Evolutionary conservation across 495 filamentous ascomycete species (phyloP), one percentile per base, ranked within the genome.

Genomic region (Symbiotaphrina buchneri): DNA sequence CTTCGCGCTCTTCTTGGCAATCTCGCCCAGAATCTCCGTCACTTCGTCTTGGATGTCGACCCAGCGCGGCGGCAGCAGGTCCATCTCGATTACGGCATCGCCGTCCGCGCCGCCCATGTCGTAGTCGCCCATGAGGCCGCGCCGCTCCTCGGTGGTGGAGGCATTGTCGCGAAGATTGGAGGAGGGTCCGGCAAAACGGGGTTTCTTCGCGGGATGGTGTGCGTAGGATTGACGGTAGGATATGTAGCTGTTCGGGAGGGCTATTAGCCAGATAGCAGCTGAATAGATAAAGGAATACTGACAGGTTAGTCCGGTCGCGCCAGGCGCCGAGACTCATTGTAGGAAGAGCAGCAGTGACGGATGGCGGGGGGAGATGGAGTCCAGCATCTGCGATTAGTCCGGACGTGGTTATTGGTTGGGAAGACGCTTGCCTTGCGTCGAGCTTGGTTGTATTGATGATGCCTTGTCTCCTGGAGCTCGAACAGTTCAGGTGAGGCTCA

Each of bases 301-400:
- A 93, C 85, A 97, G 74, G 49, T 95, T 97, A 30, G 90, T 97
- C 56, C 87, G 71, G 65, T 97, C 87, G 58, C 87, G 81, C 78
- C 80, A 93, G 77, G n/a, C n/a, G n/a, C n/a, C n/a, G n/a, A n/a
- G n/a, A n/a, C n/a, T n/a, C n/a, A n/a, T n/a, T n/a, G n/a, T n/a
- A n/a, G n/a, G n/a, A n/a, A n/a, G n/a, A n/a, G n/a, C n/a, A n/a
- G n/a, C n/a, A n/a, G n/a, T n/a, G n/a, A n/a, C n/a, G n/a, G n/a
- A n/a, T n/a, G n/a, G n/a, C n/a, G n/a, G n/a, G n/a, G n/a, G n/a
- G n/a, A n/a, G n/a, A n/a, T n/a, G n/a, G n/a, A n/a, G n/a, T n/a
- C n/a, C n/a, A n/a, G n/a, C n/a, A n/a, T n/a, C n/a, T n/a, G n/a
- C n/a, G n/a, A n/a, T n/a, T n/a, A n/a, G n/a, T n/a, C n/a, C n/a